phyloP scores from a whole-genome alignment of 441 rosid species.

The Eutrema salsugineum region DNA sequence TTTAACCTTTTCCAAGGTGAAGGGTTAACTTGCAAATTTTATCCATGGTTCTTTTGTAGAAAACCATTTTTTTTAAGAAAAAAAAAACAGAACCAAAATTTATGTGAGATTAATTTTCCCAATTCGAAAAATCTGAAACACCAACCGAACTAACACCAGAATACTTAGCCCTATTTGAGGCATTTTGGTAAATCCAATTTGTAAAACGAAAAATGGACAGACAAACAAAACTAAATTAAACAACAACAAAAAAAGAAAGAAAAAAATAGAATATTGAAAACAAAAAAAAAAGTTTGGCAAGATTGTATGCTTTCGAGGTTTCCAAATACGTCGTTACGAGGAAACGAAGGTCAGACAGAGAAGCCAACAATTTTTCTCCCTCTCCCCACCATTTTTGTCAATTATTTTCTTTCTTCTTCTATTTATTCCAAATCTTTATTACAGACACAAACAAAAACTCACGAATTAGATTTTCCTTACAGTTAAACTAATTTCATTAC shows the following conservation, averaged over 20 bases:
- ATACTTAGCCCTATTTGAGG: no score
- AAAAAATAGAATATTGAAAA: neutral
- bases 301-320: neutral
- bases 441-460: neutral
- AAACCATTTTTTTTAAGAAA: no score
- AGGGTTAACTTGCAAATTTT: no score
- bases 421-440: slow-evolving; percentile 11
- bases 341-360: slow-evolving; percentile 18
- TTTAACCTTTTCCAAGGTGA: no score
- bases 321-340: slow-evolving; percentile 22
- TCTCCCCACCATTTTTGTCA: slow-evolving; percentile 14
- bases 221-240: slow-evolving; percentile 10
- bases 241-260: neutral
- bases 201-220: neutral
- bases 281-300: neutral
- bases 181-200: neutral
- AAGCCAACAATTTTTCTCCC: slow-evolving; percentile 8
- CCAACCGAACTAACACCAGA: neutral
- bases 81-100: neutral
- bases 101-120: neutral
- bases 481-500: neutral
- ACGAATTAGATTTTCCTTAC: neutral
- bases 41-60: no score
- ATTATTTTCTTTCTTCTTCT: neutral
- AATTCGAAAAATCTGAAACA: neutral